A percentile compares a stretch with the other conserved stretches of the same genome.
These are phyloP conservation scores for Heliamphora exappendiculata DNA, from an alignment of 148 eudicot genomes.

Conservation along the genomic window DNA sequence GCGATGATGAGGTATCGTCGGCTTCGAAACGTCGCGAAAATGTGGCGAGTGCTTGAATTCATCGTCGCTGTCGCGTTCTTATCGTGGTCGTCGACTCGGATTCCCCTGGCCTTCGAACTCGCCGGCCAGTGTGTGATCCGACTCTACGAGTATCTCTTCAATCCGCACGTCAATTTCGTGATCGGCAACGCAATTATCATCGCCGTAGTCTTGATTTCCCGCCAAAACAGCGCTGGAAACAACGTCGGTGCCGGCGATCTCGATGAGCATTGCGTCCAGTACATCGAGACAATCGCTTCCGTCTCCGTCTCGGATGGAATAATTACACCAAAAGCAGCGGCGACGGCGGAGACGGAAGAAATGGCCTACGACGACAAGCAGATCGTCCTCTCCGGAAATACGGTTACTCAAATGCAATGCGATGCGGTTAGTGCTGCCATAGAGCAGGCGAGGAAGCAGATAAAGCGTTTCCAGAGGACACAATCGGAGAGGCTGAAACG, in stretches of 20 bases:
- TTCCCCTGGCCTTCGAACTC: conserved; percentile 12
- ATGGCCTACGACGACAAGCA: conserved; percentile 1
- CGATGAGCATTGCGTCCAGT: conserved; percentile 10
- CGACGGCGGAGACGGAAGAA: neutral
- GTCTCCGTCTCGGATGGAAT: neutral
- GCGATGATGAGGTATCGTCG: conserved; percentile 33
- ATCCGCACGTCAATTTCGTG: conserved; percentile 45
- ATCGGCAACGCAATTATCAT: conserved; percentile 52
- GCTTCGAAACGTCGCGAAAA: conserved; percentile 16
- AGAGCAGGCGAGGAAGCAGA: conserved; percentile 23
- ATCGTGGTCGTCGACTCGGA: conserved; percentile 28
- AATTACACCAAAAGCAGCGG: neutral
- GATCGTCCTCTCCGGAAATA: conserved; percentile 9
- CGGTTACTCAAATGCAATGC: neutral
- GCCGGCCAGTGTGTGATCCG: conserved; percentile 15
- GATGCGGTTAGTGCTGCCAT: conserved; percentile 18
- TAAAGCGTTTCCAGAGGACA: conserved; percentile 35
- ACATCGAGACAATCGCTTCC: neutral
- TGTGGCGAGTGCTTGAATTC: conserved; percentile 19
- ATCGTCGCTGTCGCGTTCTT: conserved; percentile 19
- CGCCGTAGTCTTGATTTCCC: conserved; percentile 30
- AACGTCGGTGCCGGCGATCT: neutral
- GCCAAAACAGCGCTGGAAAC: conserved; percentile 11
- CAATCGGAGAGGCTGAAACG: conserved; percentile 34
- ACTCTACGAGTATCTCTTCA: conserved; percentile 22